phyloP scores from a whole-genome alignment of 495 filamentous ascomycete species.

The Aspergillus hancockii region DNA sequence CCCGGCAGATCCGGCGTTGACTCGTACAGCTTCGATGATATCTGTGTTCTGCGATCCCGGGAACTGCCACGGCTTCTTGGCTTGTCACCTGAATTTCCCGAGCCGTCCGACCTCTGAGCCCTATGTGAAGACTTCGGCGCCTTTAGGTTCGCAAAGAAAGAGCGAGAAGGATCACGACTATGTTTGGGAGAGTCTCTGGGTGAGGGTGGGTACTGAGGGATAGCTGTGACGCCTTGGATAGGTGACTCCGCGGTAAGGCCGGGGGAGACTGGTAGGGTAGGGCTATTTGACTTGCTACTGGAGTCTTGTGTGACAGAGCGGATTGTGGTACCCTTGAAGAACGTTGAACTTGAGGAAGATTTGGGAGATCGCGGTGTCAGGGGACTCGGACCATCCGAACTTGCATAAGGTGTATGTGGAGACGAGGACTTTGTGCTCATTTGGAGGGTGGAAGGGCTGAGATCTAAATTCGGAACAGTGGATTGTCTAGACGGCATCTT shows the following conservation, averaged over 20 bases:
- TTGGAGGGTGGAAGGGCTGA: slow-evolving; percentile 39
- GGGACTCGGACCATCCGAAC: slow-evolving; percentile 43
- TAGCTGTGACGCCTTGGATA: slow-evolving; percentile 54
- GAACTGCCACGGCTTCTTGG: slow-evolving; percentile 48
- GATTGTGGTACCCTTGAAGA: slow-evolving; percentile 46
- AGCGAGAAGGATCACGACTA: slow-evolving; percentile 53
- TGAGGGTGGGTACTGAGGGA: slow-evolving; percentile 55
- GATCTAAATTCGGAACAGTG: slow-evolving; percentile 45
- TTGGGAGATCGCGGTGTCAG: slow-evolving; percentile 47
- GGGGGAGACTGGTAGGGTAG: slow-evolving; percentile 36
- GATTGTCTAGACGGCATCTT: slow-evolving; percentile 48
- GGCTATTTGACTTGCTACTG: slow-evolving; percentile 33
- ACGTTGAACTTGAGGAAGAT: slow-evolving; percentile 43
- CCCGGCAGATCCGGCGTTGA: slow-evolving; percentile 45
- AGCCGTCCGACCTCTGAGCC: slow-evolving; percentile 43
- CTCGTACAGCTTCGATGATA: slow-evolving; percentile 37
- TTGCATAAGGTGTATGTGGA: slow-evolving; percentile 39
- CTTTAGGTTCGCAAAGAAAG: slow-evolving; percentile 59
- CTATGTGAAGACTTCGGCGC: slow-evolving; percentile 55
- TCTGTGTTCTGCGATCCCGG: slow-evolving; percentile 39
- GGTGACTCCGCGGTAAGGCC: slow-evolving; percentile 28
- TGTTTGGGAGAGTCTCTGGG: slow-evolving; percentile 50
- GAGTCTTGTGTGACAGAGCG: slow-evolving; percentile 48
- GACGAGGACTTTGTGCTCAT: slow-evolving; percentile 34
- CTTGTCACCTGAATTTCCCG: slow-evolving; percentile 38